Percentiles rank a stretch among this genome's conserved stretches.
phyloP scores from a whole-genome alignment of 192 early-diverging fungal species.

The Linnemannia zychae region DNA sequence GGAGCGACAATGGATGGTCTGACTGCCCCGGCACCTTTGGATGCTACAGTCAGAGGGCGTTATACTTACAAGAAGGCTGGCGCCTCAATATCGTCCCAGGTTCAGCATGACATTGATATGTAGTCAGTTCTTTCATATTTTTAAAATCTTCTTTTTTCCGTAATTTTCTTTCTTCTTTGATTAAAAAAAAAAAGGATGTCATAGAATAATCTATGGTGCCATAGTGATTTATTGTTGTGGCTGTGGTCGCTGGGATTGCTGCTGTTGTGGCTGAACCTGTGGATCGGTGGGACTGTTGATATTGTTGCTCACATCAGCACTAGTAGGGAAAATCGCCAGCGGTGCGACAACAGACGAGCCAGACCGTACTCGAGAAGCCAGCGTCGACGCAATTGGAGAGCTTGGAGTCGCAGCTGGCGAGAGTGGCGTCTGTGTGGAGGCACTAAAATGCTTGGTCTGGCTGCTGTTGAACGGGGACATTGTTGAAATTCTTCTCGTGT shows the following conservation, averaged over 20 bases:
- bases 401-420: not conserved
- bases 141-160: not conserved
- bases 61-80: conserved; percentile 53
- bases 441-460: not conserved
- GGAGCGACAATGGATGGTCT: not conserved
- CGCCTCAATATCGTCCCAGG: conserved; percentile 17
- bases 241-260: not conserved
- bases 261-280: not conserved
- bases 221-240: not conserved
- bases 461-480: not conserved
- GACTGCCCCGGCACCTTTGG: conserved; percentile 7
- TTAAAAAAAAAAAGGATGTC: not conserved
- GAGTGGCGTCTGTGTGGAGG: not conserved
- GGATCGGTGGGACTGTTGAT: not conserved
- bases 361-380: not conserved
- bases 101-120: conserved; percentile 32
- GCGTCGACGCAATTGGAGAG: not conserved
- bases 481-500: not conserved
- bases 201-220: not conserved
- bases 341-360: not conserved
- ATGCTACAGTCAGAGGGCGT: conserved; percentile 39
- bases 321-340: not conserved
- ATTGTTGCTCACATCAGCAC: not conserved
- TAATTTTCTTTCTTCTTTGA: not conserved
- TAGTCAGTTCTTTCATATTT: not conserved